Evolutionary conservation across 306 rosid species (phyloP).

Genomic region (Astragalus glycyphyllos): DNA sequence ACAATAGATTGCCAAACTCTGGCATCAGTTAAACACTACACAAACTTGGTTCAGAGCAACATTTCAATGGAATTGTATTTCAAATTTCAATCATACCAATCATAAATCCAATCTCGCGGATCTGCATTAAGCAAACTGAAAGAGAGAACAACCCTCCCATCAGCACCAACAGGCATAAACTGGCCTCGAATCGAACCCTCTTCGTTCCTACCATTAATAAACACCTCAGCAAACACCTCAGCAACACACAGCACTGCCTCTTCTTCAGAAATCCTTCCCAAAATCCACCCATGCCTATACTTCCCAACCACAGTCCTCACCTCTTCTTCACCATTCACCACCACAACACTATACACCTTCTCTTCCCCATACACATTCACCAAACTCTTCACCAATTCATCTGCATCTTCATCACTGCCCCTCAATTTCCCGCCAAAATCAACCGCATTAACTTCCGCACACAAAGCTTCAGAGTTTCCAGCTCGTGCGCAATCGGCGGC

Average conservation of each 20-base stretch:
- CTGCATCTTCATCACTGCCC: constrained; percentile 57
- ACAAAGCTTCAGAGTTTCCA: neutral
- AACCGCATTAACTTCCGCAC: neutral
- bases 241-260: constrained; percentile 66
- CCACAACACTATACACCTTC: constrained; percentile 67
- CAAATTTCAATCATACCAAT: constrained; percentile 62
- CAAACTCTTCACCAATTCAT: constrained; percentile 61
- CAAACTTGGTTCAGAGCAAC: neutral
- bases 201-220: constrained; percentile 86
- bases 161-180: constrained; percentile 98
- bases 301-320: constrained; percentile 77
- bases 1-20: constrained; percentile 8
- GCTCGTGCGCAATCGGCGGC: neutral
- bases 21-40: neutral
- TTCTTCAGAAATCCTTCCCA: constrained; percentile 59
- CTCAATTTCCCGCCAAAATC: constrained; percentile 55
- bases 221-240: constrained; percentile 80
- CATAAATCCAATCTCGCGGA: constrained; percentile 78
- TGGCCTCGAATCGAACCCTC: constrained; percentile 74
- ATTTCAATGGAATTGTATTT: constrained; percentile 24
- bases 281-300: constrained; percentile 83
- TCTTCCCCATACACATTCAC: constrained; percentile 50
- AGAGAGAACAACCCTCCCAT: constrained; percentile 88
- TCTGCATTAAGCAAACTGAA: constrained; percentile 92
- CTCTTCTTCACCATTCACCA: constrained; percentile 63